Evolutionary conservation across 306 rosid genomes (phyloP), one percentile per base, ranked within the genome.

Genomic region (Cicer arietinum): DNA sequence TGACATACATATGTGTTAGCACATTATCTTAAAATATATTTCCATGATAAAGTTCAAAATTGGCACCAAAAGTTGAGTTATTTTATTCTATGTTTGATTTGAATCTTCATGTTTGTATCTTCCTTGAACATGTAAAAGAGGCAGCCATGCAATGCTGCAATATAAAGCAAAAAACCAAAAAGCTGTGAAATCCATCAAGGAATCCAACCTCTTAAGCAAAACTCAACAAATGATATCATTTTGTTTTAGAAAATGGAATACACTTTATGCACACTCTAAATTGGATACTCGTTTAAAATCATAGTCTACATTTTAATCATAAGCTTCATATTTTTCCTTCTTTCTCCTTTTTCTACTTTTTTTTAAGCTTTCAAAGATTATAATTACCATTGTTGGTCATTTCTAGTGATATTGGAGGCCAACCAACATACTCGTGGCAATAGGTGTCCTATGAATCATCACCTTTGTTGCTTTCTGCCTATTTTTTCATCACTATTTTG

Each of bases 251-350:
- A 85, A 80, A 85, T 88, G 85, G 77, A 83, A 50, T 76, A 76
- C 72, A 83, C 92, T 90, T 85, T 88, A 79, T 75, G 59, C 82
- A 54, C 45, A 61, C 69, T 75, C 75, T 75, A 83, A 58, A 86
- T 88, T 85, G 92, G 88, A 86, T 85, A 53, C 86, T 78, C 40
- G 78, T 75, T 82, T 76, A 67, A 46, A 52, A 65, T 57, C 82
- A 69, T 88, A 78, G 80, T 83, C 93, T 83, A 82, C 88, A 80
- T 84, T 78, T 76, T 85, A 80, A 90, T 90, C 88, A 86, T 86
- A 75, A 61, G 76, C 71, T 73, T 78, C 80, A 73, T 84, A 50
- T 77, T 71, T 79, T 53, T 56, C 76, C 18, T 47, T 47, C 67
- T 66, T 30, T 22, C 22, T 51, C 18, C 67, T 76, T 18, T 67